Conservation (phyloP, 345 rosid genomes). For the Hypericum perforatum region DNA sequence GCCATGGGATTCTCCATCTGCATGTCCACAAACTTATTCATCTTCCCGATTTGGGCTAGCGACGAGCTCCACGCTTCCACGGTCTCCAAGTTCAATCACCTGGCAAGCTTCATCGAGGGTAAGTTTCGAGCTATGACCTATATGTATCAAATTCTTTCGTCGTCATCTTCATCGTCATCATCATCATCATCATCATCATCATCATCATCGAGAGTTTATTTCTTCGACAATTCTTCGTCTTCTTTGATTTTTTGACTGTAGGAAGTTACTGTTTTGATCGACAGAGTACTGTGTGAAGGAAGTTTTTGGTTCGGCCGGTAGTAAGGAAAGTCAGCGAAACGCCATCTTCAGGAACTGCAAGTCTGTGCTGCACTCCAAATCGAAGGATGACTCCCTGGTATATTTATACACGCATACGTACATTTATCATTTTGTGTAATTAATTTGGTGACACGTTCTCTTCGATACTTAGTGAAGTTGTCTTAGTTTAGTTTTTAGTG, state of each 20-base stretch:
- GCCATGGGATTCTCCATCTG: conserved; percentile 56
- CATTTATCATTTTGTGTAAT: too few relatives aligned
- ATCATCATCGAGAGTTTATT: too few relatives aligned
- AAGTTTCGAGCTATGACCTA: background rate
- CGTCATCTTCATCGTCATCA: too few relatives aligned
- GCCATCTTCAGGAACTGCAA: conserved; percentile 27
- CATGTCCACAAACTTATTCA: conserved; percentile 41
- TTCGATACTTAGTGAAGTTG: too few relatives aligned
- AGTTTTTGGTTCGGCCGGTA: conserved; percentile 19
- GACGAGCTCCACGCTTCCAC: conserved; percentile 70
- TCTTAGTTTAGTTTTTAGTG: too few relatives aligned
- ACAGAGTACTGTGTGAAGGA: conserved; percentile 14
- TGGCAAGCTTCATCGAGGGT: conserved; percentile 69
- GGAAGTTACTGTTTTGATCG: too few relatives aligned
- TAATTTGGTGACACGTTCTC: too few relatives aligned
- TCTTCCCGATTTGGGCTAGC: conserved; percentile 81
- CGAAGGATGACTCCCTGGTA: conserved; percentile 61
- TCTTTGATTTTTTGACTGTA: too few relatives aligned
- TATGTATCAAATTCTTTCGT: too few relatives aligned
- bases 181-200: too few relatives aligned
- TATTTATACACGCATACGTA: too few relatives aligned
- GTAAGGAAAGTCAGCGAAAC: conserved; percentile 22
- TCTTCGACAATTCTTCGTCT: background rate
- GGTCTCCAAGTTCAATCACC: conserved; percentile 40
- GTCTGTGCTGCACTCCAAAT: conserved; percentile 37